Evolutionary conservation across 1,284 basidiomycete genomes (phyloP).

Genomic region (Dichomitus squalens): DNA sequence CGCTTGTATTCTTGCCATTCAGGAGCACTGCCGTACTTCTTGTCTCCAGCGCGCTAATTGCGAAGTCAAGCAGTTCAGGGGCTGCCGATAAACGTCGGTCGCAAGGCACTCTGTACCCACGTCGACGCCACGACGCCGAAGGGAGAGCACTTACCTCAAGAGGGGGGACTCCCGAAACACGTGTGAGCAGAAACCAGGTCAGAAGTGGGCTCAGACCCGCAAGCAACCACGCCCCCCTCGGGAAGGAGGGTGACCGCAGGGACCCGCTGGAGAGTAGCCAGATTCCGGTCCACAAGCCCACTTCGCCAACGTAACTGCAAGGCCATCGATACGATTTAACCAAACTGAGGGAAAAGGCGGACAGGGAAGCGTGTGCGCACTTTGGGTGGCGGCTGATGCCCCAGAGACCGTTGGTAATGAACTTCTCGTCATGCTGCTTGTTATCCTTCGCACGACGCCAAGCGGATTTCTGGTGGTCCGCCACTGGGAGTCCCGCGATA

Average conservation of each 20-base stretch:
- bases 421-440: conserved; percentile 75
- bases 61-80: conserved; percentile 4
- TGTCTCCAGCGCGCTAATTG: conserved; percentile 50
- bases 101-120: not conserved
- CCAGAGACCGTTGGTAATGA: conserved; percentile 77
- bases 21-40: conserved; percentile 65
- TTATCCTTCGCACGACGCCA: conserved; percentile 69
- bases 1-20: conserved; percentile 72
- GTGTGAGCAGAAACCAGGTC: conserved; percentile 55
- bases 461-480: conserved; percentile 70
- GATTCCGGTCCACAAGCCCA: conserved; percentile 74
- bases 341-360: conserved; percentile 5
- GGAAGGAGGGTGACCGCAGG: conserved; percentile 49
- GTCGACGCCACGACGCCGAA: not conserved
- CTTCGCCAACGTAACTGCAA: conserved; percentile 74
- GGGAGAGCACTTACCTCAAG: conserved; percentile 50
- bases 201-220: conserved; percentile 66
- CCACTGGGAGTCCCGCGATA: conserved; percentile 35
- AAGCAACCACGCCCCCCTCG: conserved; percentile 46
- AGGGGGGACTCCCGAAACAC: conserved; percentile 70
- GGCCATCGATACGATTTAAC: conserved; percentile 15
- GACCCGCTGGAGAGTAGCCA: conserved; percentile 60
- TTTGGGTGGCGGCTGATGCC: conserved; percentile 75
- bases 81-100: not conserved
- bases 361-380: conserved; percentile 41